A percentile compares a stretch with the other conserved stretches of the same genome.
phyloP scores from a whole-genome alignment of 2,329 filamentous ascomycete species.

The Acrodontium crateriforme region DNA sequence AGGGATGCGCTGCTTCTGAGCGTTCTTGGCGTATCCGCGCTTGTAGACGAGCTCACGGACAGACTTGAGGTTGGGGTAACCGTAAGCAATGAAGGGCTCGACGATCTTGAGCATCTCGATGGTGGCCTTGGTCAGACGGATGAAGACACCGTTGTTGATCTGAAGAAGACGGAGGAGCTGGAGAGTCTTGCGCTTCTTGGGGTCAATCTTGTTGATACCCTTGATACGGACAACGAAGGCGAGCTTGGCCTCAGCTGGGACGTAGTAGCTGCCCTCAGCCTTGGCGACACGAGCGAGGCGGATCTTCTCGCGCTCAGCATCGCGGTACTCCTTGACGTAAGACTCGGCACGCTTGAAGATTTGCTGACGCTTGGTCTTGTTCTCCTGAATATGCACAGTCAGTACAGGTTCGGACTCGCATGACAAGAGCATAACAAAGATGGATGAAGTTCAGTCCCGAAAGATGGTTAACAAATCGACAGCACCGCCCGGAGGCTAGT shows the following conservation, averaged over 20 bases:
- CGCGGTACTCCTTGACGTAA: slow-evolving; percentile 99
- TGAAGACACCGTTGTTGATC: slow-evolving; percentile 99
- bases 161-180: slow-evolving; percentile 98
- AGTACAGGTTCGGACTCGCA: slow-evolving; percentile 10
- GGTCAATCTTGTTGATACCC: slow-evolving; percentile 99
- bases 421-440: slow-evolving; percentile 1
- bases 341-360: slow-evolving; percentile 99
- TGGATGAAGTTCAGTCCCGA: slow-evolving; percentile 71
- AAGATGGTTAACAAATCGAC: slow-evolving; percentile 98
- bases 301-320: slow-evolving; percentile 96
- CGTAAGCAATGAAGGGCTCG: slow-evolving; percentile 98
- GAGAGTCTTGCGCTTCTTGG: slow-evolving; percentile 99
- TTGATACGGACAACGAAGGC: slow-evolving; percentile 99
- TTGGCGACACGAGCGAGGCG: slow-evolving; percentile 81
- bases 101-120: slow-evolving; percentile 95
- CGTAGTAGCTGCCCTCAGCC: slow-evolving; percentile 84
- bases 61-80: slow-evolving; percentile 98
- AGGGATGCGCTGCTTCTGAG: slow-evolving; percentile 86
- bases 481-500: slow-evolving; percentile 91
- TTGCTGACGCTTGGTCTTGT: slow-evolving; percentile 95
- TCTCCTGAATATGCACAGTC: slow-evolving; percentile 49
- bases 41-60: slow-evolving; percentile 99
- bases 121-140: slow-evolving; percentile 95
- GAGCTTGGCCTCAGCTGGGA: slow-evolving; percentile 87
- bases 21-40: slow-evolving; percentile 95